Base-by-base conservation (phyloP, 805 yeast genomes). In the Kuraishia hungarica region DNA sequence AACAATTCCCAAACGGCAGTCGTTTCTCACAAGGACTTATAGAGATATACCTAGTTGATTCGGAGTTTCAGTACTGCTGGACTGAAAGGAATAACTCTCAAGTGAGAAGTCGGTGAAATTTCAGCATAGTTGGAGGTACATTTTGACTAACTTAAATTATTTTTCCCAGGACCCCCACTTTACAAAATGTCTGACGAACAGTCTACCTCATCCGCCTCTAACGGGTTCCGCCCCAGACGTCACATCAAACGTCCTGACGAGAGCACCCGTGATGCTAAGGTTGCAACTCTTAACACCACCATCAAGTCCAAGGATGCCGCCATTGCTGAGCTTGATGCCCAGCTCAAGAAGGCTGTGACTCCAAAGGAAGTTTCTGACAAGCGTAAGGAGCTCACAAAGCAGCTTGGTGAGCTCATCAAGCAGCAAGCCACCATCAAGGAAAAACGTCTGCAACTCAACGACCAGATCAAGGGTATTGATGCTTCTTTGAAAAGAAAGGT, bases 181-280 rank as follows among this genome's bases (percentile, higher is more conserved):
- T 48, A 8, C 51, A 19, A 48, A 24, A 48, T 48, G 51, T 48
- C 51, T 28, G 43, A 15, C 5, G 43, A 35, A 35, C 43, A 35
- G 43, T 15, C 43, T 17, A 15, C 50, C 50, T 17, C 35, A 39
- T 20, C 22, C 17, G 24, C 50, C 26, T 47, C 50, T n/a, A 23
- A 47, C 26, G 50, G 50, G 15, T 23, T 23, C 46, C 39, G 50
- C 22, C 49, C 61, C 53, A 78, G 81, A 71, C 78, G 77, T 58
- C 82, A 77, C 68, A 79, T 86, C 71, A 87, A 87, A 70, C 83
- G 86, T 65, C 96, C 96, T 51, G 94, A 88, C 70, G 81, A 77
- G 63, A 72, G 78, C 57, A 83, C 75, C 55, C 77, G 84, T 71
- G 87, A 87, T 67, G 79, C 76, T 58, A 76, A 79, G 60, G 65